These are phyloP conservation scores for Saccharum officinarum DNA, from an alignment of 176 grass and related monocot genomes.

Conservation along the genomic window DNA sequence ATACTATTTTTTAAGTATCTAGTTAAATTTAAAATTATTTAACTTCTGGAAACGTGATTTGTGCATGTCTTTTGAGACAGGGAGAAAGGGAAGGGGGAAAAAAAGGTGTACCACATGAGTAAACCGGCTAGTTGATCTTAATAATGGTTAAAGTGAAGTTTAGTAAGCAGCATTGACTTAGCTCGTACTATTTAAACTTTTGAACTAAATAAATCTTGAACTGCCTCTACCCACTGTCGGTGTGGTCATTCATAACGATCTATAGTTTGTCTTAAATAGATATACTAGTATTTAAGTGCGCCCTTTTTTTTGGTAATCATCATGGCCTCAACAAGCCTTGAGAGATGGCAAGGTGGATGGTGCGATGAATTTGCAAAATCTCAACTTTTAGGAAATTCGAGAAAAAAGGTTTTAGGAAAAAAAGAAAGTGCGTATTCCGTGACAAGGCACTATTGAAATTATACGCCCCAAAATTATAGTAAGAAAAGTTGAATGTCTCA, in stretches of 20 bases:
- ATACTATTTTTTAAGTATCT: too few relatives aligned
- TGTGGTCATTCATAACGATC: constrained; percentile 9
- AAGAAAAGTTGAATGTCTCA: not conserved
- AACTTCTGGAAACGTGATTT: too few relatives aligned
- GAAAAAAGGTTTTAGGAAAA: too few relatives aligned
- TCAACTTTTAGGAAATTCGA: too few relatives aligned
- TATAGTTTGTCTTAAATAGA: not conserved
- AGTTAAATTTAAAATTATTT: too few relatives aligned
- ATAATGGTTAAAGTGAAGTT: not conserved
- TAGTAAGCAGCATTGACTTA: not conserved
- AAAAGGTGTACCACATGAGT: not conserved
- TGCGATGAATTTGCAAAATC: not conserved
- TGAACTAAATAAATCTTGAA: not conserved
- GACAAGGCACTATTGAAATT: not conserved
- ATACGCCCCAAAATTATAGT: not conserved
- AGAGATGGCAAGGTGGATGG: not conserved
- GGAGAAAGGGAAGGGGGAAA: not conserved
- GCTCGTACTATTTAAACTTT: not conserved
- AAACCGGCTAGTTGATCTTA: not conserved
- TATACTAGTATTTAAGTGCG: not conserved
- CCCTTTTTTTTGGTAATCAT: not conserved
- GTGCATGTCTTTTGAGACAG: too few relatives aligned
- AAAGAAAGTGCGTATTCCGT: not conserved
- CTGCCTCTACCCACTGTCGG: constrained; percentile 4
- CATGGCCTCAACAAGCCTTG: not conserved